Evolutionary conservation across 495 filamentous ascomycete genomes (phyloP).

Genomic region (Hamigera avellanea): DNA sequence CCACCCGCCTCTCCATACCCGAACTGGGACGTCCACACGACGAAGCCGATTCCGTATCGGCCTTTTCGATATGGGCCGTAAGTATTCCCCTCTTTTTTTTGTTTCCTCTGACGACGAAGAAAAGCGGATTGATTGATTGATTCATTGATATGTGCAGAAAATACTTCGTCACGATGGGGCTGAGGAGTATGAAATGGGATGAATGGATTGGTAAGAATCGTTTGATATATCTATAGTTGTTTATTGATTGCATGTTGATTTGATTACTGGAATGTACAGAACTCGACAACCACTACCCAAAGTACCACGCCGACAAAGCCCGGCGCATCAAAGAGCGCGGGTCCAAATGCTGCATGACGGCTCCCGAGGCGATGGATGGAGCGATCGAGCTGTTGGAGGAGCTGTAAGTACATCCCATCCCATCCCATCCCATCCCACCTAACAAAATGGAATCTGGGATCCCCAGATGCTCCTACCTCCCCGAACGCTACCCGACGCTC

Average conservation of each 20-base stretch:
- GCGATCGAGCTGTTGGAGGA: slow-evolving; percentile 75
- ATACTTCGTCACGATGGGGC: slow-evolving; percentile 74
- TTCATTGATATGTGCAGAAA: slow-evolving; percentile 19
- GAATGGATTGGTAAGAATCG: slow-evolving; percentile 69
- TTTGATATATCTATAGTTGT: too few species aligned
- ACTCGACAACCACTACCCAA: slow-evolving; percentile 72
- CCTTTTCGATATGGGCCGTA: slow-evolving; percentile 73
- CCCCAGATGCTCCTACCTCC: slow-evolving; percentile 55
- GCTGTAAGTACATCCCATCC: slow-evolving; percentile 27
- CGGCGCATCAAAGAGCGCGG: slow-evolving; percentile 61
- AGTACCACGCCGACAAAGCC: slow-evolving; percentile 65
- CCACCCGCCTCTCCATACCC: slow-evolving; percentile 56
- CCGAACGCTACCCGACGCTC: slow-evolving; percentile 67
- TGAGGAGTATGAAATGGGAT: slow-evolving; percentile 64
- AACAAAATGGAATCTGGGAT: too few species aligned
- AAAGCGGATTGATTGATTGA: not conserved
- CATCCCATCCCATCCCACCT: not conserved
- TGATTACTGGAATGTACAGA: slow-evolving; percentile 25
- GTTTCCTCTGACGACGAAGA: not conserved
- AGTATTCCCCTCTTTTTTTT: slow-evolving; percentile 13
- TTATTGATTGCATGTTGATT: not conserved
- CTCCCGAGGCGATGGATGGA: slow-evolving; percentile 62
- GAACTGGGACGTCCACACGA: slow-evolving; percentile 57
- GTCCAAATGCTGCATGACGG: slow-evolving; percentile 55
- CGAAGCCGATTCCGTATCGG: slow-evolving; percentile 73